These are phyloP conservation scores for Septoria petroselini DNA, from an alignment of 2,329 filamentous ascomycete genomes.

Conservation along the genomic window DNA sequence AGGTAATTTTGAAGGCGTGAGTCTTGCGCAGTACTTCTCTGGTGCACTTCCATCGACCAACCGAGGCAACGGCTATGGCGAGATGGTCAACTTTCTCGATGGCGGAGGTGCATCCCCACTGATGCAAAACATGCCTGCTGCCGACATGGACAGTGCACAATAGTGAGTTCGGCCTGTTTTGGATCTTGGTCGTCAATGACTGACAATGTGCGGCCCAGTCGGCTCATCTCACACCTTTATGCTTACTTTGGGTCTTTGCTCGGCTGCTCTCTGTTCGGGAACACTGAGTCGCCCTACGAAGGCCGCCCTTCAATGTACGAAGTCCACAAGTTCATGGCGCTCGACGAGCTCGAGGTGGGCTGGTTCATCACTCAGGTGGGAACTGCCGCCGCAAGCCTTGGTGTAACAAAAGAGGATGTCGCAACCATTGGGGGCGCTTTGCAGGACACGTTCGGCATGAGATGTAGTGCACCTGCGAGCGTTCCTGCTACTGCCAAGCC, in stretches of 20 bases:
- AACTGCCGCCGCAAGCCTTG: slow-evolving; percentile 56
- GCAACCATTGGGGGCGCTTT: slow-evolving; percentile 50
- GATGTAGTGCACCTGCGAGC: slow-evolving; percentile 49
- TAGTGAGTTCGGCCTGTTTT: slow-evolving; percentile 45
- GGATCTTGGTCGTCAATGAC: background rate
- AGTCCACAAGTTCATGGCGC: slow-evolving; percentile 58
- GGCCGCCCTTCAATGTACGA: slow-evolving; percentile 51
- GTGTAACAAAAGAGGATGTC: slow-evolving; percentile 55
- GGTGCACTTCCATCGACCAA: slow-evolving; percentile 56
- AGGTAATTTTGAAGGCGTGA: slow-evolving; percentile 52
- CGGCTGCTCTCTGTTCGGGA: slow-evolving; percentile 54
- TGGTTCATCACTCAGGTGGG: slow-evolving; percentile 62
- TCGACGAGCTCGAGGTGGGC: slow-evolving; percentile 50
- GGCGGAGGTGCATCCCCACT: slow-evolving; percentile 57
- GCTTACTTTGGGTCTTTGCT: slow-evolving; percentile 60
- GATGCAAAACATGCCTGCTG: slow-evolving; percentile 55
- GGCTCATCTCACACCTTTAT: slow-evolving; percentile 60
- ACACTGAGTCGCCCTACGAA: slow-evolving; percentile 51
- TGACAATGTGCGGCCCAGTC: slow-evolving; percentile 37
- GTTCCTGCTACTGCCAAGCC: slow-evolving; percentile 47
- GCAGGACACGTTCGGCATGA: slow-evolving; percentile 50
- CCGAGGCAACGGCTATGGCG: slow-evolving; percentile 43
- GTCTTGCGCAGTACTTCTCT: slow-evolving; percentile 58
- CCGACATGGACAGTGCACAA: slow-evolving; percentile 53
- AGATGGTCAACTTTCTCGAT: slow-evolving; percentile 60